phyloP scores from a whole-genome alignment of 768 basidiomycete genomes.

The Naematelia aurantialba region DNA sequence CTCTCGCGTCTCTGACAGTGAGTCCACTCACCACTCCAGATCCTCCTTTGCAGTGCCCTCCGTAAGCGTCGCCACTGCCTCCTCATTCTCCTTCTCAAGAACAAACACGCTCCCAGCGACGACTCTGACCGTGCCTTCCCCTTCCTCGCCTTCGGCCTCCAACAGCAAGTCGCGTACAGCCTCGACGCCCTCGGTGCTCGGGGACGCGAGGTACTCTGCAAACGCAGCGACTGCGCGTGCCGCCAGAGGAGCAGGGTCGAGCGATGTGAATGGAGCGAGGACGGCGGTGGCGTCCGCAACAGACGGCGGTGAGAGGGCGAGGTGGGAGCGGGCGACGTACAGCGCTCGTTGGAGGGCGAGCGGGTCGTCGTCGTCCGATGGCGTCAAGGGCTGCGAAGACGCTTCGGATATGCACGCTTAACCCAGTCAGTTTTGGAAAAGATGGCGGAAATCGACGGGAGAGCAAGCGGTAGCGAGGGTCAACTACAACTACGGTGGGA shows the following conservation, averaged over 20 bases:
- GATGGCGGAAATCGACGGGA: neutral
- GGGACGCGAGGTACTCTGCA: constrained; percentile 62
- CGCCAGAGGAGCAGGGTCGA: constrained; percentile 21
- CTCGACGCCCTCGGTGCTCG: constrained; percentile 59
- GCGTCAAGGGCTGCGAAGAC: constrained; percentile 28
- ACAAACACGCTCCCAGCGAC: constrained; percentile 84
- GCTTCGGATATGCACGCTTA: constrained; percentile 47
- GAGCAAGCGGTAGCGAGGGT: no score
- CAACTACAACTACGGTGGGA: no score
- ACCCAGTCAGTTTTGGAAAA: neutral
- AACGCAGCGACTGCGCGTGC: constrained; percentile 62
- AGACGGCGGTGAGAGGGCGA: constrained; percentile 36
- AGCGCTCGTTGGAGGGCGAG: constrained; percentile 39
- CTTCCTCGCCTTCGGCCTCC: constrained; percentile 73
- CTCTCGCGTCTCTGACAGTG: no score
- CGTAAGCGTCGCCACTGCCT: constrained; percentile 83
- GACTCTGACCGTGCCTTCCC: constrained; percentile 70
- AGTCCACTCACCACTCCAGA: constrained; percentile 72
- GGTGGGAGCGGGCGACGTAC: constrained; percentile 48
- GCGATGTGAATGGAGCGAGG: constrained; percentile 24
- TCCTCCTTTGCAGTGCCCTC: constrained; percentile 65
- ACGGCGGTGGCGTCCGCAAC: constrained; percentile 20
- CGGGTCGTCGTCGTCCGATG: constrained; percentile 20
- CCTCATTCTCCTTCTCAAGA: constrained; percentile 78
- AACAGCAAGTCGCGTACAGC: constrained; percentile 78